Evolutionary conservation across 768 basidiomycete genomes (phyloP).

Genomic region (Clathrus columnatus): DNA sequence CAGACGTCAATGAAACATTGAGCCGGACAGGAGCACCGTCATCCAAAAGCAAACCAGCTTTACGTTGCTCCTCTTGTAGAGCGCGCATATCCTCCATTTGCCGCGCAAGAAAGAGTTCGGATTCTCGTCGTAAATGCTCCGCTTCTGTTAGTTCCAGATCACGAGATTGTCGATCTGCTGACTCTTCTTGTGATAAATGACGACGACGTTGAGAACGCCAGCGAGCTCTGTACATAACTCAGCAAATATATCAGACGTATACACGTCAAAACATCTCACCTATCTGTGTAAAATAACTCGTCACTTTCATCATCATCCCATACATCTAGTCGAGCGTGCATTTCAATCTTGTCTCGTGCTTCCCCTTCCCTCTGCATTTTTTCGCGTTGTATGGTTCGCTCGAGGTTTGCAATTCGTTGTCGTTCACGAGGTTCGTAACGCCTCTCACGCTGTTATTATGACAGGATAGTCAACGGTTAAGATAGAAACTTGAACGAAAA

Average conservation of each 20-base stretch:
- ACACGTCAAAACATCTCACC: no score
- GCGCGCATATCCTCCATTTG: slow-evolving; percentile 97
- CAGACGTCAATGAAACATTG: slow-evolving; percentile 59
- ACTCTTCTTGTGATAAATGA: slow-evolving; percentile 66
- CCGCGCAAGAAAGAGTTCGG: slow-evolving; percentile 85
- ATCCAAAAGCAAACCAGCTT: slow-evolving; percentile 82
- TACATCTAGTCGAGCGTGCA: slow-evolving; percentile 71
- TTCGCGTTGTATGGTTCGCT: slow-evolving; percentile 68
- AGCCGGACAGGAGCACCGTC: slow-evolving; percentile 88
- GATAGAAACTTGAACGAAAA: not conserved
- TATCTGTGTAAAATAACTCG: slow-evolving; percentile 86
- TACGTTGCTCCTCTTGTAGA: slow-evolving; percentile 81
- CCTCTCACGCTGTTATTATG: slow-evolving; percentile 64
- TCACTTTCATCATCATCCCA: slow-evolving; percentile 94
- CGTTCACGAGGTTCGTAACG: slow-evolving; percentile 90
- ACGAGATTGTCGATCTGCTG: slow-evolving; percentile 76
- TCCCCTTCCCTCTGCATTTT: slow-evolving; percentile 65
- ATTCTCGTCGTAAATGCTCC: slow-evolving; percentile 80
- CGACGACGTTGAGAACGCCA: slow-evolving; percentile 78
- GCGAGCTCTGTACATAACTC: slow-evolving; percentile 46
- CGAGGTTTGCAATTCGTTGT: slow-evolving; percentile 64
- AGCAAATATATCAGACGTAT: not conserved
- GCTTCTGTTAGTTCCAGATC: slow-evolving; percentile 77
- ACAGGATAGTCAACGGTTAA: not conserved
- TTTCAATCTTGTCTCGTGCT: slow-evolving; percentile 70